Conservation (phyloP, 768 basidiomycete species). For the Lactifluus volemus region DNA sequence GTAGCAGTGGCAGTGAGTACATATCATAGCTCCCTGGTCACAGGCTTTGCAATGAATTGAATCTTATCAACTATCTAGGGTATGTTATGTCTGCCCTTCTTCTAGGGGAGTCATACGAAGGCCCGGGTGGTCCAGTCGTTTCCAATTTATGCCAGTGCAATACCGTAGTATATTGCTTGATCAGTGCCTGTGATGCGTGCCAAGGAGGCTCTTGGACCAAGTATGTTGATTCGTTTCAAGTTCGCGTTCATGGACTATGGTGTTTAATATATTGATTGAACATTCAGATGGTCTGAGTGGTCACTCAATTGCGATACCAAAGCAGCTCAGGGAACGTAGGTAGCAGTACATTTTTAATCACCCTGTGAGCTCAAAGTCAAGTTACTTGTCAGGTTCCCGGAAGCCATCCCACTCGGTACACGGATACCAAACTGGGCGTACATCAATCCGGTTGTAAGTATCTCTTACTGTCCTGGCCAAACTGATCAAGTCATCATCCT, state of each 20-base stretch:
- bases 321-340: conserved; percentile 1
- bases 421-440: conserved; percentile 45
- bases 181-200: conserved; percentile 24
- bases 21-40: background rate
- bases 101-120: conserved; percentile 5
- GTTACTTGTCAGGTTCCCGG: background rate
- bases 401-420: conserved; percentile 33
- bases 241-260: background rate
- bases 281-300: conserved; percentile 16
- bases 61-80: background rate
- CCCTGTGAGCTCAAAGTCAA: background rate
- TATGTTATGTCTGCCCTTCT: background rate
- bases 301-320: background rate
- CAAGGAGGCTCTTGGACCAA: conserved; percentile 11
- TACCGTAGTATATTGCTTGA: conserved; percentile 22
- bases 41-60: background rate
- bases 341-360: background rate
- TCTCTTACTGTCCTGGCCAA: background rate
- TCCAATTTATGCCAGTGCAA: conserved; percentile 21
- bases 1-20: conserved; percentile 4
- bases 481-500: background rate
- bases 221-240: conserved; percentile 2
- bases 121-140: background rate
- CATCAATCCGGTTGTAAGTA: conserved; percentile 32
- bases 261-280: background rate